phyloP scores from a whole-genome alignment of 257 asterid genomes.

The Plectranthus barbatus region DNA sequence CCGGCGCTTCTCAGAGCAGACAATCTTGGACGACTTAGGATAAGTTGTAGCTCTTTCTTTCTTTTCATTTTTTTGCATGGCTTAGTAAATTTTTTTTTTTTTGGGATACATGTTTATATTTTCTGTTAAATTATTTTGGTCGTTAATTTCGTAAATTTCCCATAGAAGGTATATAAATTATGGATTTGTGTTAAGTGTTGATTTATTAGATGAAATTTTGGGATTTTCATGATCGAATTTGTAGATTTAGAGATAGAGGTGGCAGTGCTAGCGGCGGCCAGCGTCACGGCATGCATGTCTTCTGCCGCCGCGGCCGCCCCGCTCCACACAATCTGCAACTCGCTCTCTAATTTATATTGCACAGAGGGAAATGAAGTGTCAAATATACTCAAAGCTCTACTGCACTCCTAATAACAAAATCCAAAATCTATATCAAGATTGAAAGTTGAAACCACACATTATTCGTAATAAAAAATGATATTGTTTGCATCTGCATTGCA shows the following conservation, averaged over 20 bases:
- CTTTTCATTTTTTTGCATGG: not conserved
- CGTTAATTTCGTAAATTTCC: not conserved
- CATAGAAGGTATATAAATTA: not conserved
- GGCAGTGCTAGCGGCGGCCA: not conserved
- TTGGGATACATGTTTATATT: not conserved
- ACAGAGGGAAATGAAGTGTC: no score
- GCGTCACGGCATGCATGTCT: no score
- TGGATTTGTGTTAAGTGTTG: not conserved
- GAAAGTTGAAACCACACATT: no score
- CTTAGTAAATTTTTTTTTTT: not conserved
- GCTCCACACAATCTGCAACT: no score
- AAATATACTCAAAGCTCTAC: no score
- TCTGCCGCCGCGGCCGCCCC: no score
- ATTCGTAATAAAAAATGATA: no score
- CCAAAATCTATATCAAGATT: no score
- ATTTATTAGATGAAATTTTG: not conserved
- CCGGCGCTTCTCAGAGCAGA: constrained; percentile 12
- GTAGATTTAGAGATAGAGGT: not conserved
- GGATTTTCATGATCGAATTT: not conserved
- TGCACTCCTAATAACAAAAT: no score
- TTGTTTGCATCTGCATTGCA: not conserved
- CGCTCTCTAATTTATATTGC: no score
- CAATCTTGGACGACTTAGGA: constrained; percentile 22
- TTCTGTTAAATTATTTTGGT: not conserved
- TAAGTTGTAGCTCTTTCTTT: not conserved